These are phyloP conservation scores for Trichoderma orchidacearum DNA, from an alignment of 495 filamentous ascomycete species.

Conservation along the genomic window DNA sequence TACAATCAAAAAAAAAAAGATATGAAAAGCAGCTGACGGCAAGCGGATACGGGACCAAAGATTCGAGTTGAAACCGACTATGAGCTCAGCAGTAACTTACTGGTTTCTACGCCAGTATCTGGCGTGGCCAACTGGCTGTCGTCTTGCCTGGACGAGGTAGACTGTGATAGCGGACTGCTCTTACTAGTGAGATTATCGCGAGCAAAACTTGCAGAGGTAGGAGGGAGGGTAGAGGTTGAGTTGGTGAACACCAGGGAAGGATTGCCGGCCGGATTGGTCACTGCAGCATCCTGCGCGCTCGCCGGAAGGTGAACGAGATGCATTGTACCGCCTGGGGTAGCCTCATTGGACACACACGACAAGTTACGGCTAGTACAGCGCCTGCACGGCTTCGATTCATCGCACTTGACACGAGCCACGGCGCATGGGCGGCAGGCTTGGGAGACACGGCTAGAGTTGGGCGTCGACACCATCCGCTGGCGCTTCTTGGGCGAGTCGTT, in stretches of 20 bases:
- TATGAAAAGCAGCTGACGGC: not conserved
- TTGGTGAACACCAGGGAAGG: not conserved
- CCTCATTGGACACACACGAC: constrained; percentile 26
- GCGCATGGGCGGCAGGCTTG: constrained; percentile 42
- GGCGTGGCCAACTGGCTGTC: constrained; percentile 14
- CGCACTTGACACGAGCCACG: constrained; percentile 39
- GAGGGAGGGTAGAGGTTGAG: not conserved
- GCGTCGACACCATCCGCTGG: constrained; percentile 26
- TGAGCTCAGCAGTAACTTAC: too few species aligned
- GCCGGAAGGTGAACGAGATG: constrained; percentile 21
- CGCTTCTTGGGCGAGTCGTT: constrained; percentile 29
- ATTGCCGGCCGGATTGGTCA: not conserved
- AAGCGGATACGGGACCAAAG: too few species aligned
- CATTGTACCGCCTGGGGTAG: constrained; percentile 13
- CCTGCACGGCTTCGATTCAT: constrained; percentile 33
- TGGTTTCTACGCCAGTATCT: constrained; percentile 13
- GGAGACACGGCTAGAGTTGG: constrained; percentile 36
- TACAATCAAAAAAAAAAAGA: too few species aligned
- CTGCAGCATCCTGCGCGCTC: constrained; percentile 5
- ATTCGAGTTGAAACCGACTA: too few species aligned
- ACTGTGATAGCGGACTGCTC: constrained; percentile 2
- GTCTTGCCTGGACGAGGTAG: constrained; percentile 7
- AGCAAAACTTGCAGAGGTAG: not conserved
- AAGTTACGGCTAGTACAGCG: constrained; percentile 33
- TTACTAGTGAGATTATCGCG: not conserved